A percentile compares a stretch with the other conserved stretches of the same genome.
Conservation (phyloP, 2,329 filamentous ascomycete species). For the Aphanocladium album region DNA sequence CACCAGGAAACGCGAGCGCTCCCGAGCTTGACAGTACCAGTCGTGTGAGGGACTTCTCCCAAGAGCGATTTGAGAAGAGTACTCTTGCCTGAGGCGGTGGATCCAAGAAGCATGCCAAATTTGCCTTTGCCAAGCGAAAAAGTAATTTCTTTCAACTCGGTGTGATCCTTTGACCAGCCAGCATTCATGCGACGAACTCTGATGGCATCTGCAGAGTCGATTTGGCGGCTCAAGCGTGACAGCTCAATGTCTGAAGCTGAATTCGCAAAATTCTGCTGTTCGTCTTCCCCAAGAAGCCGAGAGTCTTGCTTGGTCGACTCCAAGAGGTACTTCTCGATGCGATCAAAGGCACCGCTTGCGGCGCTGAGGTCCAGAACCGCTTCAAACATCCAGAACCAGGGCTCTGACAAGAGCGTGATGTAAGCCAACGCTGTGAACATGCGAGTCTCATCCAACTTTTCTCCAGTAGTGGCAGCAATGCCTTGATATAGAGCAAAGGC, state of each 20-base stretch:
- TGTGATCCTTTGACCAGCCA: conserved; percentile 29
- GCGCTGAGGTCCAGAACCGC: conserved; percentile 32
- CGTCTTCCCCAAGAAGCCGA: conserved; percentile 6
- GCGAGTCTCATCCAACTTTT: conserved; percentile 26
- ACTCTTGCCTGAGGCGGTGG: conserved; percentile 31
- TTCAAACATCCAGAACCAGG: conserved; percentile 35
- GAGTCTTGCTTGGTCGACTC: conserved; percentile 23
- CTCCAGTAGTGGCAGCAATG: conserved; percentile 21
- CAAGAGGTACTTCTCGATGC: conserved; percentile 34
- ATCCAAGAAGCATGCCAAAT: conserved; percentile 37
- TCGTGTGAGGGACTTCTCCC: conserved; percentile 23
- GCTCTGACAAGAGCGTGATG: conserved; percentile 32
- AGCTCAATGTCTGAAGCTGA: neutral
- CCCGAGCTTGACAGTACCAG: conserved; percentile 18
- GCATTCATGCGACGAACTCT: conserved; percentile 25
- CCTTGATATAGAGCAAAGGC: conserved; percentile 36
- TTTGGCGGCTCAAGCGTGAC: neutral
- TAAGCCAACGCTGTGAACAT: conserved; percentile 40
- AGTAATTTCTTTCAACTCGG: conserved; percentile 27
- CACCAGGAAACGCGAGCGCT: conserved; percentile 23
- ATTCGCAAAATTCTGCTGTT: neutral
- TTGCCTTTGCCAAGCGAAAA: conserved; percentile 26
- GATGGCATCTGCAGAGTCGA: neutral
- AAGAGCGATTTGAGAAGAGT: conserved; percentile 32
- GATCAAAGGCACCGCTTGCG: conserved; percentile 34